Evolutionary conservation across 75 land plant genomes (phyloP).

Genomic region (Cryptomeria japonica): DNA sequence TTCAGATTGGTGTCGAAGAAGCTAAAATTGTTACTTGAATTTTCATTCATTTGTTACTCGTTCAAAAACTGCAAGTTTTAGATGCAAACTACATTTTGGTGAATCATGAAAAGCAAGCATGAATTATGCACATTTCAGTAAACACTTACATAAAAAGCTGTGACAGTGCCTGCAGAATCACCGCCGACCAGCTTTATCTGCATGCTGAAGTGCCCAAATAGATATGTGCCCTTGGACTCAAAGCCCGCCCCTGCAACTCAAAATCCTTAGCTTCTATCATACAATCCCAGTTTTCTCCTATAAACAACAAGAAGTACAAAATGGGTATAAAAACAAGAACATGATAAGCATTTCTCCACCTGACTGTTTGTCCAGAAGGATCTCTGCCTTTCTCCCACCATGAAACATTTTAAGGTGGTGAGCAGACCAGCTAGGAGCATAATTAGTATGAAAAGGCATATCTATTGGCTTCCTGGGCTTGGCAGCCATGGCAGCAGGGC

Average conservation of each 20-base stretch:
- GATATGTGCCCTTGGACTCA: constrained; percentile 15
- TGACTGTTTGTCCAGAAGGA: constrained; percentile 7
- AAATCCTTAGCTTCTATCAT: neutral
- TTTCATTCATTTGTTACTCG: too few relatives aligned
- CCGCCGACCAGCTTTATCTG: constrained; percentile 19
- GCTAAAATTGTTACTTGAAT: neutral
- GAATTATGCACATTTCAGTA: neutral
- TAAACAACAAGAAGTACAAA: neutral
- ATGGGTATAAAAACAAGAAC: neutral
- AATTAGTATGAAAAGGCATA: constrained; percentile 1
- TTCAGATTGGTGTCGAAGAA: neutral
- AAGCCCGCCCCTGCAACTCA: constrained; percentile 16
- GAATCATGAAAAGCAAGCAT: neutral
- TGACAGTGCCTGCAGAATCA: constrained; percentile 30
- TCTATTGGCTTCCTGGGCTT: neutral
- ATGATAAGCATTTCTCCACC: neutral
- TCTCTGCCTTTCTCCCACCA: constrained; percentile 9
- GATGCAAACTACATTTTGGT: neutral
- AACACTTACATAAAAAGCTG: constrained; percentile 22
- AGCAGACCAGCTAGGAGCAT: neutral
- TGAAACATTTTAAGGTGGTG: neutral
- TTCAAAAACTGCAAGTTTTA: too few relatives aligned
- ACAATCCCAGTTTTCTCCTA: neutral
- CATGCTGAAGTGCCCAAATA: constrained; percentile 23
- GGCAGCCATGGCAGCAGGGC: neutral